Evolutionary conservation across 176 grass and related monocot genomes (phyloP), one percentile per base, ranked within the genome.

Genomic region (Tuctoria greenei): DNA sequence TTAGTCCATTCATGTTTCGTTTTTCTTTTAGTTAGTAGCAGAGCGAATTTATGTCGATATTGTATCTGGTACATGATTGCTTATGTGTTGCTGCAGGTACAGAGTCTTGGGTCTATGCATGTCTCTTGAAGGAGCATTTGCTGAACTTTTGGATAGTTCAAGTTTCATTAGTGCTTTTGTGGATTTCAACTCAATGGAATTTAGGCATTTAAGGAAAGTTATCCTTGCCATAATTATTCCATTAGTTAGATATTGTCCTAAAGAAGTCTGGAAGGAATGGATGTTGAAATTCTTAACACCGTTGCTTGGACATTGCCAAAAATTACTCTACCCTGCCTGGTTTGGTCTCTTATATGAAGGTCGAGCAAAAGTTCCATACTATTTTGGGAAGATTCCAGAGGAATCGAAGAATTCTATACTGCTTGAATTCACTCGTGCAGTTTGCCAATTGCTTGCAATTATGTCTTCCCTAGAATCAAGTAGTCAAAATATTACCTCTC

Each of bases 351-450:
- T 88, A 35, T 50, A 56, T 10, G 78, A 92, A 18, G 85, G 82
- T 61, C 62, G 77, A 64, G 82, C 63, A 38, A 66, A 67, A 50
- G 62, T 88, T 71, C 64, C 89, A 61, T 47, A 85, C 78, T 79
- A 69, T 51, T 81, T 92, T 76, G 89, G 89, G 16, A 76, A 92
- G 67, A 78, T 88, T 82, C 28, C 73, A 24, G 77, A 88, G 68
- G 45, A 85, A 38, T 82, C 82, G 68, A 85, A 88, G 82, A 77
- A 88, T 17, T 82, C 84, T 46, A 67, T 91, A 13, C 78, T 92
- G 24, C 85, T 82, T 69, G 81, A 92, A 61, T 84, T 89, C 71
- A 93, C 87, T 69, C 75, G 87, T 34, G 84, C 89, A 75, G 84
- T 93, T 36, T 87, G 75, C 25, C 78, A 73, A 17, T 69, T 93